A percentile compares a stretch with the other conserved stretches of the same genome.
Evolutionary conservation across 768 basidiomycete species (phyloP).

Genomic region (Zangia roseola): DNA sequence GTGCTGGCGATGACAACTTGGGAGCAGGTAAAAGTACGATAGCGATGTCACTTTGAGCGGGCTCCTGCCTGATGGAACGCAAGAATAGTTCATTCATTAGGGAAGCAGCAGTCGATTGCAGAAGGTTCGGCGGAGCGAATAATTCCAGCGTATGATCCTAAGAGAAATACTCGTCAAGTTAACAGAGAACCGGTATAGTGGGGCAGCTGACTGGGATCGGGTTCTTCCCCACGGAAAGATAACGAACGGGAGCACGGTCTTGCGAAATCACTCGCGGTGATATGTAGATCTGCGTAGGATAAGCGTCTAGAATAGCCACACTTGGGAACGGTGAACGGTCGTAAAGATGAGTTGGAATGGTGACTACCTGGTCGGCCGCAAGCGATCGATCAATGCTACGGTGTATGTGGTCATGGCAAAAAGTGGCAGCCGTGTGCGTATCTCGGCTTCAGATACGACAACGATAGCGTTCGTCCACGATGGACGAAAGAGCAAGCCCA

Average conservation of each 20-base stretch:
- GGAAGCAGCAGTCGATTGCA: slow-evolving; percentile 54
- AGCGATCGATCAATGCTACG: slow-evolving; percentile 36
- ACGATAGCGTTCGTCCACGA: slow-evolving; percentile 46
- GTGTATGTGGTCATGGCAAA: slow-evolving; percentile 52
- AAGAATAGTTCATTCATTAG: slow-evolving; percentile 36
- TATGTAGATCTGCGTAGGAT: slow-evolving; percentile 50
- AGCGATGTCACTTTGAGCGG: not conserved
- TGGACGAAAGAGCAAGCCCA: slow-evolving; percentile 51
- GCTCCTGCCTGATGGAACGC: not conserved
- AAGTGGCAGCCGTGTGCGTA: slow-evolving; percentile 44
- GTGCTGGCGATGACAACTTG: slow-evolving; percentile 41
- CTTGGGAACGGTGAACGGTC: slow-evolving; percentile 27
- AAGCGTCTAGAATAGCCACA: slow-evolving; percentile 51
- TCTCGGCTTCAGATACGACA: slow-evolving; percentile 52
- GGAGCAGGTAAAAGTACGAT: slow-evolving; percentile 51
- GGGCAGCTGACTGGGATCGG: slow-evolving; percentile 8
- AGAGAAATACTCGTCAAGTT: not conserved
- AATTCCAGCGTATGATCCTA: slow-evolving; percentile 36
- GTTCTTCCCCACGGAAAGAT: slow-evolving; percentile 37
- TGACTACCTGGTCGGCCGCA: slow-evolving; percentile 48
- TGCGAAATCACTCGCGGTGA: slow-evolving; percentile 32
- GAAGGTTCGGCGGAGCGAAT: slow-evolving; percentile 57
- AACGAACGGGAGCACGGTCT: slow-evolving; percentile 52
- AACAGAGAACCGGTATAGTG: not conserved
- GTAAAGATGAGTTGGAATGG: not conserved